Conservation (phyloP, 2,329 filamentous ascomycete species). For the Arachnomyces sp. region DNA sequence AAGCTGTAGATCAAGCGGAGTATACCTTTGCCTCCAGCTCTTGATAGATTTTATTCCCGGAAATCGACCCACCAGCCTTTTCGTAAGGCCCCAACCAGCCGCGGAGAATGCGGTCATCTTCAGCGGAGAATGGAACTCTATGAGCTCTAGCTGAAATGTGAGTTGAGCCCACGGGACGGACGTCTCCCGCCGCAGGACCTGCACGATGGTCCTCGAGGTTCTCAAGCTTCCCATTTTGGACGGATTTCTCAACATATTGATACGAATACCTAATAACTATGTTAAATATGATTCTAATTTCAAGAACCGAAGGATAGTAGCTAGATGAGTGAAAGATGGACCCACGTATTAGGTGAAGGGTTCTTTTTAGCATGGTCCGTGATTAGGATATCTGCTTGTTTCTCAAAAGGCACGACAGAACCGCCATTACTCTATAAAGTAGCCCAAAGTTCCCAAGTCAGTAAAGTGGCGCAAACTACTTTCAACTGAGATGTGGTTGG, state of each 20-base stretch:
- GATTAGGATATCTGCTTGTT: slow-evolving; percentile 50
- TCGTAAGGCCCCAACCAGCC: slow-evolving; percentile 36
- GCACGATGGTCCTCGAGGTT: slow-evolving; percentile 42
- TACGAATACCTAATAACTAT: slow-evolving; percentile 43
- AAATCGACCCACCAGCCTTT: slow-evolving; percentile 21
- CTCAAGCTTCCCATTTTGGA: slow-evolving; percentile 42
- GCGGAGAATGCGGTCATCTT: slow-evolving; percentile 39
- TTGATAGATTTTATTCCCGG: slow-evolving; percentile 41
- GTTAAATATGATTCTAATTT: slow-evolving; percentile 6
- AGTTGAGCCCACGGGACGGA: slow-evolving; percentile 39
- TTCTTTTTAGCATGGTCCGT: slow-evolving; percentile 51
- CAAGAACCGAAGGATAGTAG: neutral
- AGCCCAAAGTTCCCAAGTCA: slow-evolving; percentile 3
- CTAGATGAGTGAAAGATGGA: slow-evolving; percentile 6
- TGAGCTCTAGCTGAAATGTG: slow-evolving; percentile 27
- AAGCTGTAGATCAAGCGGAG: slow-evolving; percentile 5
- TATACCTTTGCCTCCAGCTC: slow-evolving; percentile 33
- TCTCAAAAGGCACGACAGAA: slow-evolving; percentile 44
- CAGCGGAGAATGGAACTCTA: slow-evolving; percentile 29
- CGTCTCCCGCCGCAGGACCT: slow-evolving; percentile 36
- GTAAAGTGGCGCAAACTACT: neutral
- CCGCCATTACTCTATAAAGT: slow-evolving; percentile 46
- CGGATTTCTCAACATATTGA: slow-evolving; percentile 49
- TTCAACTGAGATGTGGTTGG: slow-evolving; percentile 1
- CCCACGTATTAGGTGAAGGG: slow-evolving; percentile 42